Evolutionary conservation across 768 basidiomycete species (phyloP).

Genomic region (Strobilomyces confusus): DNA sequence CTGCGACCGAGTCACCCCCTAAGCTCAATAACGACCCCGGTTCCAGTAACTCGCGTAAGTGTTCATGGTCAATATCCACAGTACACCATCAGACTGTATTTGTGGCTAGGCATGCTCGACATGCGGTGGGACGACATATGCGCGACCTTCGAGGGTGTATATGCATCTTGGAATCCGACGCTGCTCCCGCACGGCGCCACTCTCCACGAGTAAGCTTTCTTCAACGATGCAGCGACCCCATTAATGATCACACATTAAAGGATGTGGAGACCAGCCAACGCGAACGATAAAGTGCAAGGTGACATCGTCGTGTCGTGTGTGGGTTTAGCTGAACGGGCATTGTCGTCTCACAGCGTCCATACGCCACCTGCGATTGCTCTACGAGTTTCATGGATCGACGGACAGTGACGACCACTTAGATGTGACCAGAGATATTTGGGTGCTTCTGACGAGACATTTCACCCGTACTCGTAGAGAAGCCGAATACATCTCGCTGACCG

Average conservation of each 20-base stretch:
- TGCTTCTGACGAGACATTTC: constrained; percentile 78
- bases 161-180: constrained; percentile 82
- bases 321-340: neutral
- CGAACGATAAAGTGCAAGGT: constrained; percentile 29
- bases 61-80: neutral
- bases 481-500: constrained; percentile 64
- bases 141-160: constrained; percentile 71
- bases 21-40: constrained; percentile 13
- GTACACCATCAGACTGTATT: neutral
- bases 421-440: constrained; percentile 58
- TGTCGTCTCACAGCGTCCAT: constrained; percentile 31
- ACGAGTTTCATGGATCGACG: constrained; percentile 18
- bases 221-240: neutral
- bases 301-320: constrained; percentile 12
- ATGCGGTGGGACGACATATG: constrained; percentile 80
- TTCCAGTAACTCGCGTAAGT: constrained; percentile 24
- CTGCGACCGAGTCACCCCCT: constrained; percentile 13
- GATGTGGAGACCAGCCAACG: constrained; percentile 45
- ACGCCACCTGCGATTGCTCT: constrained; percentile 40
- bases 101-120: constrained; percentile 40
- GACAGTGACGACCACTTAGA: neutral
- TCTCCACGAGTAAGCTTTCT: constrained; percentile 63
- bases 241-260: constrained; percentile 13
- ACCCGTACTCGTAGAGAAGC: constrained; percentile 50
- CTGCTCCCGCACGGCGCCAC: constrained; percentile 46